Evolutionary conservation across 495 filamentous ascomycete species (phyloP), one percentile per base, ranked within the genome.

Genomic region (Ascobolus immersus): DNA sequence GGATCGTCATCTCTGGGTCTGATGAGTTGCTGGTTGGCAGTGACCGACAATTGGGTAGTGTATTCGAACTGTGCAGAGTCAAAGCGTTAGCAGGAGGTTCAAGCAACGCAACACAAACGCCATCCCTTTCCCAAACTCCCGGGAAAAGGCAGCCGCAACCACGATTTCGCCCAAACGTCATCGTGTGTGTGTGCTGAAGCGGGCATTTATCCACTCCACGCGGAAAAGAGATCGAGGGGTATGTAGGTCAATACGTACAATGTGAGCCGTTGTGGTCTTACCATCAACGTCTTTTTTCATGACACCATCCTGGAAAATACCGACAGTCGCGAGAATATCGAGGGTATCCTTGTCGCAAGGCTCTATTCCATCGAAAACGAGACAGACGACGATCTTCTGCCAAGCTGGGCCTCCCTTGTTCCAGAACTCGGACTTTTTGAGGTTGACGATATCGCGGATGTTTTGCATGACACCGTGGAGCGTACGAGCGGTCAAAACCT

Each of bases 11-110:
- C 84, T 12, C 72, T 70, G 1, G 89, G 89, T 3, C 86, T 73
- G 48, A 94, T 84, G 30, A 99, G 72, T 59, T 93, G 84, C 59
- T 99, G 89, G 50, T 66, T 79, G 3, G 89, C 69, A 11, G 44
- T 52, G 22, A 55, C 45, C 4, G 46, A 48, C 20, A 56, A 41
- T 28, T 56, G 52, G 18, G 53, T 56, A 4, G 51, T 55, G 21
- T 56, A 55, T 36, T 52, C 47, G 13, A 50, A 50, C 47, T 50
- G 28, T 2, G 32, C 25, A 18, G 15, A 7, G 26, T 27, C 14
- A 27, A 27, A 27, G 11, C 25, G 26, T 48, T 26, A 44, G 35
- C 36, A 32, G 19, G 22, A 24, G 14, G 25, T 18, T 12, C 13
- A 33, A 31, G n/a, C n/a, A n/a, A n/a, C n/a, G n/a, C n/a, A n/a